Evolutionary conservation across 768 basidiomycete species (phyloP).

Genomic region (Suillus tomentosus): DNA sequence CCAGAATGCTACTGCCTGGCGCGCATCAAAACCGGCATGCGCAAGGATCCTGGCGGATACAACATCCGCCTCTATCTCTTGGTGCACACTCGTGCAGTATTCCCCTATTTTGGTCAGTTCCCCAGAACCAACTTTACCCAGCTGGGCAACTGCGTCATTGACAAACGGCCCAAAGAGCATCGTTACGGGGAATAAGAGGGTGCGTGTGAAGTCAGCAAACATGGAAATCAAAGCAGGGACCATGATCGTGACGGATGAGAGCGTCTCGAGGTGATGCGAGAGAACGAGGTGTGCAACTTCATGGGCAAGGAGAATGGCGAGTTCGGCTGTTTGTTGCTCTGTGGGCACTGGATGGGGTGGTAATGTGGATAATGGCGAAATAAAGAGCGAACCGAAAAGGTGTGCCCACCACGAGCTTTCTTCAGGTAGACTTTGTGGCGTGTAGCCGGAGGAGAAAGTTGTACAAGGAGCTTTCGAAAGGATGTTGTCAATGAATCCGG

Average conservation of each 20-base stretch:
- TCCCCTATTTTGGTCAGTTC: constrained; percentile 74
- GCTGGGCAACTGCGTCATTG: constrained; percentile 86
- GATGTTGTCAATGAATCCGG: constrained; percentile 90
- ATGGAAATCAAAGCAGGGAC: constrained; percentile 81
- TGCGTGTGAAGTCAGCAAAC: constrained; percentile 70
- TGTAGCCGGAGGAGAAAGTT: constrained; percentile 27
- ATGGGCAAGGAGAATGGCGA: constrained; percentile 91
- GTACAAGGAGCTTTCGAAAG: constrained; percentile 44
- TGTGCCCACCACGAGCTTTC: constrained; percentile 47
- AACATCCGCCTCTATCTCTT: constrained; percentile 92
- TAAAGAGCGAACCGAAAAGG: constrained; percentile 47
- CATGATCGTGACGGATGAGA: constrained; percentile 84
- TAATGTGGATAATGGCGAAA: constrained; percentile 35
- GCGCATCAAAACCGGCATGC: constrained; percentile 88
- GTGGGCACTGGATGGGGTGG: constrained; percentile 58
- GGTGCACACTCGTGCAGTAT: constrained; percentile 74
- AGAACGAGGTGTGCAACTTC: constrained; percentile 91
- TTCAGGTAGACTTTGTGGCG: constrained; percentile 18
- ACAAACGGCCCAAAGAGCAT: constrained; percentile 94
- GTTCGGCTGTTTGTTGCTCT: constrained; percentile 79
- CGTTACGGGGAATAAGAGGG: constrained; percentile 84
- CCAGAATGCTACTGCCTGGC: constrained; percentile 83
- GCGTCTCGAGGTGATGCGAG: constrained; percentile 87
- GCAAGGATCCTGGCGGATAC: constrained; percentile 90
- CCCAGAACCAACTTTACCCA: constrained; percentile 75